Evolutionary conservation across 768 basidiomycete genomes (phyloP), one percentile per base, ranked within the genome.

Genomic region (Phlebiopsis gigantea): DNA sequence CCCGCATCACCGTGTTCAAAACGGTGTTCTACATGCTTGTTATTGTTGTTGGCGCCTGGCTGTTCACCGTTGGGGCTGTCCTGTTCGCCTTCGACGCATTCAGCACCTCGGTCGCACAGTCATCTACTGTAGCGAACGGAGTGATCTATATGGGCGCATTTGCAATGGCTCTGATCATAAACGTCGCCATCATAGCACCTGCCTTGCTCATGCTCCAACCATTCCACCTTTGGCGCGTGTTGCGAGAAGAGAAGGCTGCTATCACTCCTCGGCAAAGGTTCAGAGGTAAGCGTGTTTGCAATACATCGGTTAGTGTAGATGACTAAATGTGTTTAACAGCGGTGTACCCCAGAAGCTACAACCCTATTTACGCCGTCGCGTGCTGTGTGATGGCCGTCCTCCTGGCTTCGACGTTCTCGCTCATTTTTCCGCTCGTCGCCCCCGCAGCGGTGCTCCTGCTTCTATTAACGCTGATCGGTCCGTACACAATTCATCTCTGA

Each of bases 211-310:
- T 91, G 60, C 74, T 93, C n/a, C 89, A 90, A 67, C 87, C 88
- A 7, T 59, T 78, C 31, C 78, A 83, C 28, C 69, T 91, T 24
- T 82, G 81, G 79, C 74, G 68, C 49, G 79, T 86, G 19, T 57
- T 81, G 41, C 75, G 75, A 28, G 77, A 80, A 2, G 81, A 87
- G 65, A 78, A 72, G 57, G 73, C 76, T 29, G 84, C 86, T 9
- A 63, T 87, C 21, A 93, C 90, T 7, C 90, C 90, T 45, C 77
- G 90, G 39, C 85, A 92, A 68, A 76, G 81, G 19, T 93, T 91
- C 72, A 73, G 90, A 74, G 82, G 90, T 90, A 62, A 57, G 81
- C 70, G 17, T 17, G 2, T n/a, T 44, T 12, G n/a, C 25, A 29
- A 29, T 14, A 17, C 14, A 19, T 21, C 14, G 28, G 15, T 29